Percentiles rank a stretch among this genome's conserved stretches.
phyloP scores from a whole-genome alignment of 2,329 filamentous ascomycete species.

The Leptographium lundbergii region DNA sequence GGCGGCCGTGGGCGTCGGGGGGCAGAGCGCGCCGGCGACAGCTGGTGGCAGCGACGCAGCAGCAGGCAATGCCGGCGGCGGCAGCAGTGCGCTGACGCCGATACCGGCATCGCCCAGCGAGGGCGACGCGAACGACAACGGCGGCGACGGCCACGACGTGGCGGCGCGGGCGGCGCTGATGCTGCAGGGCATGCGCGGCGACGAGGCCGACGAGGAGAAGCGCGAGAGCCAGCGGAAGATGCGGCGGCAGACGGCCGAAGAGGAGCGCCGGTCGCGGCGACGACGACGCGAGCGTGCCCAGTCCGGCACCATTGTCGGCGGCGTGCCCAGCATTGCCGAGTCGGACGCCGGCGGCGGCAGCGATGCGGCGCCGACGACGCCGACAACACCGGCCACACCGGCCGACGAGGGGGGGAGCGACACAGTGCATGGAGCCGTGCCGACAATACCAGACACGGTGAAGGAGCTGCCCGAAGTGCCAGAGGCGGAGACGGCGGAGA shows the following conservation, averaged over 20 bases:
- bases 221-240: constrained; percentile 48
- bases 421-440: not conserved
- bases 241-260: constrained; percentile 61
- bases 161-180: constrained; percentile 74
- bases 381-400: no score
- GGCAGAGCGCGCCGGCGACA: constrained; percentile 34
- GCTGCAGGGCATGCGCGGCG: constrained; percentile 66
- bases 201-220: constrained; percentile 41
- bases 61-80: no score
- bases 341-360: not conserved
- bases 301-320: constrained; percentile 15
- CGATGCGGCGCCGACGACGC: no score
- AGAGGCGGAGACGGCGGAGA: not conserved
- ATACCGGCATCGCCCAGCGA: no score
- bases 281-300: constrained; percentile 50
- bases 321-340: not conserved
- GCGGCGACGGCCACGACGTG: constrained; percentile 58
- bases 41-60: constrained; percentile 28
- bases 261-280: constrained; percentile 57
- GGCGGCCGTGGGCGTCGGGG: constrained; percentile 37
- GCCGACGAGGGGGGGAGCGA: no score
- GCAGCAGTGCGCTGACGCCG: no score
- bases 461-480: not conserved
- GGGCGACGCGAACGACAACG: no score
- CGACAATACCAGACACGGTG: not conserved